These are phyloP conservation scores for Cylindricascospora bacillispora DNA, from an alignment of 1,139 yeast species.

Conservation along the genomic window DNA sequence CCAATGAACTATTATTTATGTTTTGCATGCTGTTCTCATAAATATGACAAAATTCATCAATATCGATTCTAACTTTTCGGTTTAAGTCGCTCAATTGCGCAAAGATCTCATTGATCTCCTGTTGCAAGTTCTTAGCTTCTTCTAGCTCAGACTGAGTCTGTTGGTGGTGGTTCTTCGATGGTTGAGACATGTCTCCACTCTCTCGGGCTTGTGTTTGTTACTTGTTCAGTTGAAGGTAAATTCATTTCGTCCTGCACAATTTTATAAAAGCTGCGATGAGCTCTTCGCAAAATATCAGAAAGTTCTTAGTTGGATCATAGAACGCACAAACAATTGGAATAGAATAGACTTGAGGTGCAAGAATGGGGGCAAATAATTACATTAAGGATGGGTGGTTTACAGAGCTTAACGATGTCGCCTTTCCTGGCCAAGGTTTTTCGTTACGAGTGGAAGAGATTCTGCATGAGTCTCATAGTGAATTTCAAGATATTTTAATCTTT, in stretches of 20 bases:
- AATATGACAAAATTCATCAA: constrained; percentile 19
- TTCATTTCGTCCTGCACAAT: too few species aligned
- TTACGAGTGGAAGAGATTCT: constrained; percentile 68
- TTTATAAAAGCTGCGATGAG: too few species aligned
- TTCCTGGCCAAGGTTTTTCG: constrained; percentile 95
- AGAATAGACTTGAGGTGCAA: too few species aligned
- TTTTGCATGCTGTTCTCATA: constrained; percentile 2
- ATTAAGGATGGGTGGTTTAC: constrained; percentile 78
- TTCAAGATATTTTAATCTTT: constrained; percentile 81
- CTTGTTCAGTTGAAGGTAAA: not conserved
- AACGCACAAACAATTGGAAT: too few species aligned
- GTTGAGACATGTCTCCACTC: not conserved
- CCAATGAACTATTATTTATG: not conserved
- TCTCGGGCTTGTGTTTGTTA: not conserved
- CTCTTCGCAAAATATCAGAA: too few species aligned
- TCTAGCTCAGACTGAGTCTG: too few species aligned
- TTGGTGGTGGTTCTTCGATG: too few species aligned
- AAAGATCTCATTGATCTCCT: constrained; percentile 16
- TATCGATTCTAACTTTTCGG: constrained; percentile 16
- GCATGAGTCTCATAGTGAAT: constrained; percentile 64
- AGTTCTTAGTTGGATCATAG: too few species aligned
- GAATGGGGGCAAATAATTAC: too few species aligned
- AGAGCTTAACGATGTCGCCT: constrained; percentile 73
- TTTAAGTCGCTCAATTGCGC: constrained; percentile 11
- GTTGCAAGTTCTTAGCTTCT: constrained; percentile 13